Evolutionary conservation across 768 basidiomycete genomes (phyloP).

Genomic region (Leccinum truebloodii): DNA sequence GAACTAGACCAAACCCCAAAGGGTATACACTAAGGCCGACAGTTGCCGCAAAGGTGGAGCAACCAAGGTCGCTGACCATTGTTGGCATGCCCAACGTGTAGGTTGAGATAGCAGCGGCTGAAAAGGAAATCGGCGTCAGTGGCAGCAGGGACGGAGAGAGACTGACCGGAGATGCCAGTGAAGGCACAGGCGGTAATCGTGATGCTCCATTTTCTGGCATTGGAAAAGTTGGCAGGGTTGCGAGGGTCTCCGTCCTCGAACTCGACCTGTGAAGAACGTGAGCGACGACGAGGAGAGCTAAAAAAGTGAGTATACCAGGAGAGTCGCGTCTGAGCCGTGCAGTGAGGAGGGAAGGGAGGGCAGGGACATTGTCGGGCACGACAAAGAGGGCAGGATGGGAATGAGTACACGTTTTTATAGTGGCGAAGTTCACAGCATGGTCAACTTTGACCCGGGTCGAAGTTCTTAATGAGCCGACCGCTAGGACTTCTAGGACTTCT

Average conservation of each 20-base stretch:
- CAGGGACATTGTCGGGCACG: constrained; percentile 11
- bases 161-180: constrained; percentile 34
- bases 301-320: constrained; percentile 14
- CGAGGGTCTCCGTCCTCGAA: constrained; percentile 39
- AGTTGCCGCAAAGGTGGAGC: constrained; percentile 46
- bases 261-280: constrained; percentile 35
- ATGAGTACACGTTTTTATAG: constrained; percentile 12
- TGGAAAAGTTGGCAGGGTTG: constrained; percentile 42
- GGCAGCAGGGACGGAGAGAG: neutral
- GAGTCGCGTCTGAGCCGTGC: constrained; percentile 11
- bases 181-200: constrained; percentile 37
- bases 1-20: constrained; percentile 62
- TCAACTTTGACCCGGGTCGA: constrained; percentile 12
- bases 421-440: constrained; percentile 6
- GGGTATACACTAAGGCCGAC: constrained; percentile 54
- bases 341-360: constrained; percentile 20
- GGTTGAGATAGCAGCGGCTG: constrained; percentile 51
- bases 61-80: constrained; percentile 51
- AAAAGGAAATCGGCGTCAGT: neutral
- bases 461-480: neutral
- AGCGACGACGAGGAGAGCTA: constrained; percentile 1
- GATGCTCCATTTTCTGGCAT: constrained; percentile 43
- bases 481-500: neutral
- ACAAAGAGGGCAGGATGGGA: neutral
- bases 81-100: constrained; percentile 57